These are phyloP conservation scores for Fusarium concolor DNA, from an alignment of 2,329 filamentous ascomycete species.

Conservation along the genomic window DNA sequence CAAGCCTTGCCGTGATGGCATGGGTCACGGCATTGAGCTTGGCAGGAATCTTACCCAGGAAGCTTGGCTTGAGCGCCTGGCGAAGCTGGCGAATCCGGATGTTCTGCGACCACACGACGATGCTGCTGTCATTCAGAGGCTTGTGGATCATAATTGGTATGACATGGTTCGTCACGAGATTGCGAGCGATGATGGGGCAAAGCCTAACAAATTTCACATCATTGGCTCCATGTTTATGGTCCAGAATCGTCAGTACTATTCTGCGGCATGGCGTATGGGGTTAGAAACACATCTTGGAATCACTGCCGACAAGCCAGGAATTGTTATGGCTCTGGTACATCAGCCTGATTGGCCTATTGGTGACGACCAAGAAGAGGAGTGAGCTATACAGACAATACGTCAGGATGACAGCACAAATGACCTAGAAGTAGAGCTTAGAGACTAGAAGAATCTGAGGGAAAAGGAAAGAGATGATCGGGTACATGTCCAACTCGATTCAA, in stretches of 20 bases:
- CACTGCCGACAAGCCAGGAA: slow-evolving; percentile 9
- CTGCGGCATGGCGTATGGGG: slow-evolving; percentile 17
- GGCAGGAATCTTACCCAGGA: slow-evolving; percentile 16
- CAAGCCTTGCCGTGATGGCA: slow-evolving; percentile 28
- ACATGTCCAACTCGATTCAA: too few species aligned
- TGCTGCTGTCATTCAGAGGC: slow-evolving; percentile 26
- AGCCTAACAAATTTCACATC: slow-evolving; percentile 25
- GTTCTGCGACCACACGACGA: slow-evolving; percentile 12
- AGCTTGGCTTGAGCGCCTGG: slow-evolving; percentile 13
- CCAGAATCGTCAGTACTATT: slow-evolving; percentile 5
- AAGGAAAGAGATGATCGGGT: too few species aligned
- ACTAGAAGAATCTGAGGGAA: too few species aligned
- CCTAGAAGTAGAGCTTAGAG: too few species aligned
- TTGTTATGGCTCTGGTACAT: slow-evolving; percentile 24
- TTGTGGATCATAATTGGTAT: slow-evolving; percentile 30
- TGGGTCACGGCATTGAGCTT: slow-evolving; percentile 21
- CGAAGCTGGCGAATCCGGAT: slow-evolving; percentile 8
- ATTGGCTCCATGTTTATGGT: slow-evolving; percentile 34
- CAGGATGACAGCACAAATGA: background rate
- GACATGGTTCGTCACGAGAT: slow-evolving; percentile 29
- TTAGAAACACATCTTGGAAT: slow-evolving; percentile 31
- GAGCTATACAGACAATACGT: background rate
- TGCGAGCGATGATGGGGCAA: slow-evolving; percentile 5
- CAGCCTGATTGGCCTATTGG: slow-evolving; percentile 21
- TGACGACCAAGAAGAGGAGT: slow-evolving; percentile 9